A percentile compares a stretch with the other conserved stretches of the same genome.
phyloP scores from a whole-genome alignment of 192 early-diverging fungal genomes.

The Coemansia sp. region DNA sequence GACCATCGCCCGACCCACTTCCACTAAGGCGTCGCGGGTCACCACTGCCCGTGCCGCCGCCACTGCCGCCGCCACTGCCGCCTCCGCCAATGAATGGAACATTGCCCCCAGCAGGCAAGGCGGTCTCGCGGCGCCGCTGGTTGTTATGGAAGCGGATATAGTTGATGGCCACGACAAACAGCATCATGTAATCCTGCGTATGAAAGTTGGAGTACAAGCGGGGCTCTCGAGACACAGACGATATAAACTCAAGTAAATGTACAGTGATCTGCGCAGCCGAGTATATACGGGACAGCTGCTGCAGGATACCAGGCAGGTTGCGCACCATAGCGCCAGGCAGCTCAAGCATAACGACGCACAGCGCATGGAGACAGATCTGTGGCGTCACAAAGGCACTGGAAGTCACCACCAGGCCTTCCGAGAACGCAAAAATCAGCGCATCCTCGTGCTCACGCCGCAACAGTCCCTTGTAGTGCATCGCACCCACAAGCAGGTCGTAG shows the following conservation, averaged over 20 bases:
- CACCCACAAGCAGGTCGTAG: conserved; percentile 27
- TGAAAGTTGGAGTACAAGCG: conserved; percentile 77
- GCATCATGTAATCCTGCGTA: conserved; percentile 71
- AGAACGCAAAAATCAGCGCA: conserved; percentile 68
- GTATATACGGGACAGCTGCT: conserved; percentile 78
- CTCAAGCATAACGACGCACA: conserved; percentile 77
- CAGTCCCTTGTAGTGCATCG: conserved; percentile 51
- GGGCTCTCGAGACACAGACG: conserved; percentile 77
- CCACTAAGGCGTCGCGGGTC: too few relatives aligned
- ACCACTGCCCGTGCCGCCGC: too few relatives aligned
- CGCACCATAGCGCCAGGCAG: conserved; percentile 74
- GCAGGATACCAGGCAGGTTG: conserved; percentile 63
- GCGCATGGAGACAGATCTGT: conserved; percentile 75
- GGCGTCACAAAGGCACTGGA: conserved; percentile 63
- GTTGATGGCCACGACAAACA: conserved; percentile 89
- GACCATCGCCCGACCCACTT: too few relatives aligned
- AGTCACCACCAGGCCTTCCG: conserved; percentile 59
- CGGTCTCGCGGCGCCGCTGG: conserved; percentile 34
- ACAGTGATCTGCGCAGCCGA: conserved; percentile 73
- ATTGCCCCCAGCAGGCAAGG: neutral
- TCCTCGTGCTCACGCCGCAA: conserved; percentile 68
- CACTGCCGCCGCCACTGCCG: neutral
- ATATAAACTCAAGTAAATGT: conserved; percentile 88
- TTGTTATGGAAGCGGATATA: conserved; percentile 65
- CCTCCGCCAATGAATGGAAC: neutral